Base-by-base conservation (phyloP, 768 basidiomycete species). In the Panaeolus papilionaceus region DNA sequence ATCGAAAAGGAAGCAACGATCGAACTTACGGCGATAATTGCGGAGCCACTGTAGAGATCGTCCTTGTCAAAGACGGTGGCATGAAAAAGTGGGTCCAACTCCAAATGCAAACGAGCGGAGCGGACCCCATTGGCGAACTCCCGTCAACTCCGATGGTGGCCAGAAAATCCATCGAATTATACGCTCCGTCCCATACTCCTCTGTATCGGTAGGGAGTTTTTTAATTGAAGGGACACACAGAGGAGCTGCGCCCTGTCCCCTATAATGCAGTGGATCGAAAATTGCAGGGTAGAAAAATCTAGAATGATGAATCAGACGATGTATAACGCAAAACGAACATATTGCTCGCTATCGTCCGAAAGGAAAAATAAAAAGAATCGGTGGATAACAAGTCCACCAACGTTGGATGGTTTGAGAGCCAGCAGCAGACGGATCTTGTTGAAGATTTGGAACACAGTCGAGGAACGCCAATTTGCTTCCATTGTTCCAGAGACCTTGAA, bases 1-100 rank as follows among this genome's bases (percentile, higher is more conserved):
- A 58, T 58, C 33, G 54, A 58, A 58, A 28, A 58, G 16, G 54
- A 58, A 58, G 54, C 54, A 33, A 33, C 54, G 54, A 58, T 58
- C 54, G 54, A 58, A 18, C 54, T 37, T 28, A 58, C 54, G 54
- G 54, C 54, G 54, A 58, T 58, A 58, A 58, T 58, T 58, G 54
- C 54, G 54, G 54, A 58, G 54, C 54, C 54, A 58, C 20, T 58
- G 26, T 37, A 14, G 54, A 58, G 26, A 58, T 58, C 54, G 54
- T 12, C 54, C 26, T 33, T 58, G 26, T 49, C 47, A 49, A 20
- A 49, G 20, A 49, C 40, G 40, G 40, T 42, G 40, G 16, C 26
- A 58, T 14, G 28, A 58, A 58, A 58, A 58, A 58, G 54, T 58
- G 54, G 54, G 54, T 58, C 54, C 54, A 58, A 33, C 54, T 33